phyloP scores from a whole-genome alignment of 176 grass and related monocot species.

The Secale cereale region DNA sequence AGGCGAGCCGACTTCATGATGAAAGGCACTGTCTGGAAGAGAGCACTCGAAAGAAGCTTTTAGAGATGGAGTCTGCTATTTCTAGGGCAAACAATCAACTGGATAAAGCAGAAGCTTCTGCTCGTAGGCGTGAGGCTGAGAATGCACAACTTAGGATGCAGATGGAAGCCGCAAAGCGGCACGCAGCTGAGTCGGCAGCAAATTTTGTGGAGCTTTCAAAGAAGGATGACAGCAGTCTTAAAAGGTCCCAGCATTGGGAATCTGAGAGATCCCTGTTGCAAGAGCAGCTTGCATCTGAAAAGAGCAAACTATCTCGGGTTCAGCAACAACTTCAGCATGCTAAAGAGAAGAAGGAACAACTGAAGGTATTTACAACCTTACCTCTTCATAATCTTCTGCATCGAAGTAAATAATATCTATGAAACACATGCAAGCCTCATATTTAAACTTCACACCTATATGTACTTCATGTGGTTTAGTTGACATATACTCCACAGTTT shows the following conservation, averaged over 20 bases:
- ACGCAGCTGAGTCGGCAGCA: conserved; percentile 44
- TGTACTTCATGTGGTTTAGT: neutral
- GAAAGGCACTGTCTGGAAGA: conserved; percentile 76
- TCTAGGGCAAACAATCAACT: conserved; percentile 59
- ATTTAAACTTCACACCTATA: neutral
- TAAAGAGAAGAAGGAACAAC: conserved; percentile 54
- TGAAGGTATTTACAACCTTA: conserved; percentile 52
- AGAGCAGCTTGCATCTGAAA: conserved; percentile 67
- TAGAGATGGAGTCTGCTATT: conserved; percentile 93
- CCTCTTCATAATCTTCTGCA: conserved; percentile 6
- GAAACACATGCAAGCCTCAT: neutral
- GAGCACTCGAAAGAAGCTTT: conserved; percentile 79
- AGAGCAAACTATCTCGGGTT: conserved; percentile 45
- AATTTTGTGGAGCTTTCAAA: conserved; percentile 65
- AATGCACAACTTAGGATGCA: conserved; percentile 66
- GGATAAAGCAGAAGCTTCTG: conserved; percentile 68
- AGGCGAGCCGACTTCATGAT: conserved; percentile 52
- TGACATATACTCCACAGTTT: conserved; percentile 11
- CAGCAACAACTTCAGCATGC: conserved; percentile 57
- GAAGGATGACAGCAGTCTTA: conserved; percentile 68
- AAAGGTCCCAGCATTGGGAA: conserved; percentile 84
- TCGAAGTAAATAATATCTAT: conserved; percentile 2
- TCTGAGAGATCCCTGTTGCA: conserved; percentile 64
- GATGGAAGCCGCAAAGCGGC: conserved; percentile 85
- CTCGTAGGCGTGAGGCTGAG: conserved; percentile 58